Conservation (phyloP, 306 rosid genomes). For the Quercus agrifolia region DNA sequence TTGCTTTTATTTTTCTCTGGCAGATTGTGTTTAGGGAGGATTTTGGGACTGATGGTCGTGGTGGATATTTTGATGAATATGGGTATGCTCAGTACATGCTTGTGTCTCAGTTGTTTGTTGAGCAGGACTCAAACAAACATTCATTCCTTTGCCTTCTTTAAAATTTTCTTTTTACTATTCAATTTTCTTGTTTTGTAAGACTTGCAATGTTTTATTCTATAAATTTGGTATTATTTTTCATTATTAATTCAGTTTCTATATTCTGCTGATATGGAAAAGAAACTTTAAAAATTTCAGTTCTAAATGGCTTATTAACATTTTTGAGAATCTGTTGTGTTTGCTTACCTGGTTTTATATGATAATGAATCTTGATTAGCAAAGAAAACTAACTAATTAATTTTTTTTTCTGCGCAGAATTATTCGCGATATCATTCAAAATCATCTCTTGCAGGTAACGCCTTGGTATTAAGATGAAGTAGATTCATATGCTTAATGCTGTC, state of each 20-base stretch:
- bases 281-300: conserved; percentile 1
- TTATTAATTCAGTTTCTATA: conserved; percentile 10
- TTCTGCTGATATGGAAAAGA: background rate
- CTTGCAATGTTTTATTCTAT: background rate
- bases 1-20: conserved; percentile 23
- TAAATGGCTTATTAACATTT: background rate
- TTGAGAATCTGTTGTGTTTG: background rate
- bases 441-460: conserved; percentile 81
- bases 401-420: conserved; percentile 62
- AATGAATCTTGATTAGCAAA: conserved; percentile 10
- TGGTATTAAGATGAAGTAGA: conserved; percentile 18
- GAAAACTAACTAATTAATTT: conserved; percentile 1
- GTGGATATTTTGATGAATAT: conserved; percentile 96
- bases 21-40: conserved; percentile 98
- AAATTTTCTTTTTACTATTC: background rate
- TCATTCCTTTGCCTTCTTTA: background rate
- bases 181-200: background rate
- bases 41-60: conserved; percentile 99
- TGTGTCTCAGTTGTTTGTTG: background rate
- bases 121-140: conserved; percentile 1
- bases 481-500: background rate
- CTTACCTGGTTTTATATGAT: conserved; percentile 3
- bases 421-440: conserved; percentile 96
- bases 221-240: conserved; percentile 12
- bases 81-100: conserved; percentile 54